These are phyloP conservation scores for Ganoderma sp. DNA, from an alignment of 1,284 basidiomycete genomes.

Conservation along the genomic window DNA sequence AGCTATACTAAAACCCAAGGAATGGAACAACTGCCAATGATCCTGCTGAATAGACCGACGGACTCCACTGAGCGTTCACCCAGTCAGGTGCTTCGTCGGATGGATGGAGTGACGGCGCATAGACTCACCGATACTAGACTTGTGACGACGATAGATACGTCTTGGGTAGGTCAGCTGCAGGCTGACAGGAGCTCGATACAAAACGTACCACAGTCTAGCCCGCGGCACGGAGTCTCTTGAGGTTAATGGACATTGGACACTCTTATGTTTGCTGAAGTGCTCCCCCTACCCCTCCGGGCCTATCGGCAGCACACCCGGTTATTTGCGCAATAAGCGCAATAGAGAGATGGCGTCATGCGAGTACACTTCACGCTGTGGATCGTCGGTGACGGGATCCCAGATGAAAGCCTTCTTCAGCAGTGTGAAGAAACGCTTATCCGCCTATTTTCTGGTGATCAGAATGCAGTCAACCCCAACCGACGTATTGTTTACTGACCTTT, in stretches of 20 bases:
- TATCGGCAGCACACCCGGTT: slow-evolving; percentile 3
- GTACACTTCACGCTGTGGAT: slow-evolving; percentile 47
- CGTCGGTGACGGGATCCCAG: slow-evolving; percentile 70
- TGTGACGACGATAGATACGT: not conserved
- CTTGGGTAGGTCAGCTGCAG: not conserved
- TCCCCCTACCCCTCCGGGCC: not conserved
- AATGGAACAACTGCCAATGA: not conserved
- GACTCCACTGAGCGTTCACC: not conserved
- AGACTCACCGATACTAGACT: not conserved
- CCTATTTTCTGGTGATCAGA: slow-evolving; percentile 52
- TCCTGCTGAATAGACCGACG: not conserved
- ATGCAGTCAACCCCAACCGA: not conserved
- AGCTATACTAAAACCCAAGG: not conserved
- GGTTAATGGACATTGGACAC: not conserved
- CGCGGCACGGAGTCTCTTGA: not conserved
- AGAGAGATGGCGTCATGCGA: slow-evolving; percentile 49
- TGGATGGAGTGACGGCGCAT: no score
- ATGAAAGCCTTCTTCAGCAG: slow-evolving; percentile 83
- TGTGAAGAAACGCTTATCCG: slow-evolving; percentile 89
- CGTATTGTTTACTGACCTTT: slow-evolving; percentile 60
- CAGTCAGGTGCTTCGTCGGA: not conserved
- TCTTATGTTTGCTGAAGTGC: not conserved
- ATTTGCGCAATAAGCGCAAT: slow-evolving; percentile 41
- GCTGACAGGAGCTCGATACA: not conserved
- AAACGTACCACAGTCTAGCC: not conserved